Percentiles rank a stretch among this genome's conserved stretches.
phyloP scores from a whole-genome alignment of 1,284 basidiomycete genomes.

The Sporisorium scitamineum region DNA sequence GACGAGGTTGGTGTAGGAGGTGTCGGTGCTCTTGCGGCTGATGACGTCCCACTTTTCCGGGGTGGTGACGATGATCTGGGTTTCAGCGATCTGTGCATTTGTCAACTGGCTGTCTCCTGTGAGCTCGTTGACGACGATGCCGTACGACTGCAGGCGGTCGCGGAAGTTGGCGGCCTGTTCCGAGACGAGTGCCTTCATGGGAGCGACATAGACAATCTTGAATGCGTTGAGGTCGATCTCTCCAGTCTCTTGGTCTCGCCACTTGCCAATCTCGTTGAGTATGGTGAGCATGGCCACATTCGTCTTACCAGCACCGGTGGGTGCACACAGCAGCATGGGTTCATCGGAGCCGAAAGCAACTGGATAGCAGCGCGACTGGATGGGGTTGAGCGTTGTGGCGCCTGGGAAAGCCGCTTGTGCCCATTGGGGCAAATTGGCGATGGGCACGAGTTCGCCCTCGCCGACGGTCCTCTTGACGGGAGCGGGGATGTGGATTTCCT shows the following conservation, averaged over 20 bases:
- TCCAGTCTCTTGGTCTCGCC: conserved; percentile 80
- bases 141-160: conserved; percentile 83
- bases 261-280: conserved; percentile 65
- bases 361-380: conserved; percentile 79
- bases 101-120: conserved; percentile 99
- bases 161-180: conserved; percentile 68
- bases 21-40: conserved; percentile 96
- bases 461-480: conserved; percentile 80
- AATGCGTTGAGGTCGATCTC: conserved; percentile 89
- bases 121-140: conserved; percentile 90
- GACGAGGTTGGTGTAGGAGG: conserved; percentile 96
- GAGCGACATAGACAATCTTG: conserved; percentile 98
- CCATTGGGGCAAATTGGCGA: conserved; percentile 85
- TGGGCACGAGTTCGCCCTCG: conserved; percentile 78
- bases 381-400: conserved; percentile 84
- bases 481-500: conserved; percentile 96
- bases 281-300: conserved; percentile 90
- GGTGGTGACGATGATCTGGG: conserved; percentile 98
- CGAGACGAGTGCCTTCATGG: conserved; percentile 79
- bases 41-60: conserved; percentile 98
- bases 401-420: conserved; percentile 72
- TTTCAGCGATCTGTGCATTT: conserved; percentile 95
- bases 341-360: conserved; percentile 91
- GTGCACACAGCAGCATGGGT: conserved; percentile 94
- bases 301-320: conserved; percentile 99